Evolutionary conservation across 805 yeast genomes (phyloP).

Genomic region (Candida endomychidarum): DNA sequence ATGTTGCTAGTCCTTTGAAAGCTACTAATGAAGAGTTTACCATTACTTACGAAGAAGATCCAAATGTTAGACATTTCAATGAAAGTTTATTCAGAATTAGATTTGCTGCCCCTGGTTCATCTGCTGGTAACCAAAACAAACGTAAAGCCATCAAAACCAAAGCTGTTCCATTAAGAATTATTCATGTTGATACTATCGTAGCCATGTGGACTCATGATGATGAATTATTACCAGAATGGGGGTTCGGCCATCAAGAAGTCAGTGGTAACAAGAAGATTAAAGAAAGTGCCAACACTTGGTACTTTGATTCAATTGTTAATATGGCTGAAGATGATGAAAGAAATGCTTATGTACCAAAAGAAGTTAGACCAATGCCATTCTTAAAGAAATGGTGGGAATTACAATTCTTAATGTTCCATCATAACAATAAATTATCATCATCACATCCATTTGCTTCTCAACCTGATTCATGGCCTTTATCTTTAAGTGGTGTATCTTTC

Average conservation of each 20-base stretch:
- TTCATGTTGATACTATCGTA: slow-evolving; percentile 85
- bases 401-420: slow-evolving; percentile 85
- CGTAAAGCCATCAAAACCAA: slow-evolving; percentile 63
- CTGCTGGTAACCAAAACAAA: slow-evolving; percentile 43
- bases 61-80: slow-evolving; percentile 49
- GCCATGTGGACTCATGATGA: slow-evolving; percentile 94
- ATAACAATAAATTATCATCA: slow-evolving; percentile 81
- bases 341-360: slow-evolving; percentile 61
- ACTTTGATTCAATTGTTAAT: slow-evolving; percentile 64
- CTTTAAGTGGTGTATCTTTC: slow-evolving; percentile 89
- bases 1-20: slow-evolving; percentile 90
- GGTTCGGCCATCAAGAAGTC: slow-evolving; percentile 84
- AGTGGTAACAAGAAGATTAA: slow-evolving; percentile 86
- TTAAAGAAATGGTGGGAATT: slow-evolving; percentile 86
- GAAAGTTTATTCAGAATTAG: slow-evolving; percentile 80
- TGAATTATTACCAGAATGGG: slow-evolving; percentile 91
- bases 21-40: slow-evolving; percentile 96
- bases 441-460: slow-evolving; percentile 95
- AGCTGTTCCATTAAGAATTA: slow-evolving; percentile 63
- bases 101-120: slow-evolving; percentile 35
- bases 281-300: slow-evolving; percentile 73
- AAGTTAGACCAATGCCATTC: slow-evolving; percentile 65
- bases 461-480: slow-evolving; percentile 89
- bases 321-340: slow-evolving; percentile 57
- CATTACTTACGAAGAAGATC: slow-evolving; percentile 62